phyloP scores from a whole-genome alignment of 1,139 yeast genomes.

The Pichia sp. region DNA sequence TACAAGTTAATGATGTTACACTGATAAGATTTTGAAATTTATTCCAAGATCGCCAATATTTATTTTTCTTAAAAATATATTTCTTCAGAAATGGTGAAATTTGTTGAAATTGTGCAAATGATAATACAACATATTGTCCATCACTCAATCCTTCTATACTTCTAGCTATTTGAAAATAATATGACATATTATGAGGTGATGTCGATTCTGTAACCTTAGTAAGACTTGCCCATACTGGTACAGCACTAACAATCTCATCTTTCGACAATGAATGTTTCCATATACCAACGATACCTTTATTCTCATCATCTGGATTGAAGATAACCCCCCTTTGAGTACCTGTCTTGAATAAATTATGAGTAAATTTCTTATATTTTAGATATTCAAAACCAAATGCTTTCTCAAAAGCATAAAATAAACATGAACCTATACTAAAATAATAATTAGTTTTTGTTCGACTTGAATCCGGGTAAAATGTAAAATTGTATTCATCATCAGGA shows the following conservation, averaged over 20 bases:
- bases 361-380: too few relatives aligned
- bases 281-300: neutral
- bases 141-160: neutral
- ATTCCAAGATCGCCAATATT: neutral
- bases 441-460: neutral
- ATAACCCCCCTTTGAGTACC: neutral
- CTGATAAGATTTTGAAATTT: neutral
- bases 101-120: neutral
- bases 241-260: neutral
- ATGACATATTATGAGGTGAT: neutral
- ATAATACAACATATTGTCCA: neutral
- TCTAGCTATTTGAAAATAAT: neutral
- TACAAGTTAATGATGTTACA: neutral
- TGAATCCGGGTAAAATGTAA: neutral
- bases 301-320: neutral
- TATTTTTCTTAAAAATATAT: too few relatives aligned
- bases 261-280: neutral
- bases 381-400: neutral
- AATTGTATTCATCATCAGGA: neutral
- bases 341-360: neutral
- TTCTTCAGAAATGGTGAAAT: neutral
- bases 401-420: neutral
- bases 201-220: neutral
- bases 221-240: neutral
- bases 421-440: neutral